Evolutionary conservation across 305 asterid species (phyloP).

Genomic region (Fraxinus floribunda): DNA sequence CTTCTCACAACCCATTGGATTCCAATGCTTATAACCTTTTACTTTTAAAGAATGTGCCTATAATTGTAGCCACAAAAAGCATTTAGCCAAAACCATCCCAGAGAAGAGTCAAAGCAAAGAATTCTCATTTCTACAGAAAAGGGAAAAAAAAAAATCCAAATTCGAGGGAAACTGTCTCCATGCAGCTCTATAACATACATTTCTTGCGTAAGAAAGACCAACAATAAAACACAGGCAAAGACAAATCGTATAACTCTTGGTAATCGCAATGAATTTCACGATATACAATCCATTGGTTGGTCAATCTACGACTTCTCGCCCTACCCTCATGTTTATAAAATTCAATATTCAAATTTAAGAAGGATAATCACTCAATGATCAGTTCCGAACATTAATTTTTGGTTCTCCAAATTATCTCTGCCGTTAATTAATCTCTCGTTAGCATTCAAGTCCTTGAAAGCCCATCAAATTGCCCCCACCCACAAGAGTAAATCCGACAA

Average conservation of each 20-base stretch:
- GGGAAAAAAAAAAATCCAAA: neutral
- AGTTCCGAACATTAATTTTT: neutral
- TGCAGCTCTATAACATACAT: neutral
- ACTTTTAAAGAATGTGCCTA: neutral
- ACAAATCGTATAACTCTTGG: neutral
- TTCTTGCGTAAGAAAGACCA: neutral
- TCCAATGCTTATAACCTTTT: neutral
- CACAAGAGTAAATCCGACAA: too few species aligned
- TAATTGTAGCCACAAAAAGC: neutral
- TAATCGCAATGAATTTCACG: neutral
- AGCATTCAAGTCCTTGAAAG: neutral
- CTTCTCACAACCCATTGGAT: neutral
- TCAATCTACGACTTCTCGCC: neutral
- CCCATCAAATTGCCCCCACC: neutral
- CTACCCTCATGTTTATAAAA: neutral
- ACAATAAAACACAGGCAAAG: neutral
- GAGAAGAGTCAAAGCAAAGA: neutral
- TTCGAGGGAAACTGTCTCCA: neutral
- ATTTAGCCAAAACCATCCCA: neutral
- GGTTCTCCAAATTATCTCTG: neutral
- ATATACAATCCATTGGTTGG: neutral
- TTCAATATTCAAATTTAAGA: neutral
- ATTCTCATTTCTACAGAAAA: neutral
- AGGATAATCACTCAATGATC: neutral
- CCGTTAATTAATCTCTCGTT: neutral